These are phyloP conservation scores for Ilyonectria destructans DNA, from an alignment of 2,329 filamentous ascomycete genomes.

Conservation along the genomic window DNA sequence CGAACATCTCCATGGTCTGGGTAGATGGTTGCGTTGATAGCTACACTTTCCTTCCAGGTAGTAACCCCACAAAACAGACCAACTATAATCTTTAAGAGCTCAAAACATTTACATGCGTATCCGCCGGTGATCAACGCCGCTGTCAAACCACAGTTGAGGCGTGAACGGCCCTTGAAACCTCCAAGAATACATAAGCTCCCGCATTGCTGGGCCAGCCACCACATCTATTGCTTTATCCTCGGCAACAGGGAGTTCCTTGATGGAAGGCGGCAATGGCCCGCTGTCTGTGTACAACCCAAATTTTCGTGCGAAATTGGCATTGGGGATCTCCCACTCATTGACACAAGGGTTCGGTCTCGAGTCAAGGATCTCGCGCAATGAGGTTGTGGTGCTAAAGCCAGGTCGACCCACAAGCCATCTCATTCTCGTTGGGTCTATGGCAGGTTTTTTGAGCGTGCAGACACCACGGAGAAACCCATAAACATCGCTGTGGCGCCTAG, in stretches of 20 bases:
- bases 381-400: conserved; percentile 12
- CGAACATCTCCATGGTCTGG: background rate
- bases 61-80: background rate
- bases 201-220: conserved; percentile 48
- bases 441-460: conserved; percentile 21
- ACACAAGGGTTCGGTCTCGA: conserved; percentile 41
- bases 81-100: too few relatives aligned
- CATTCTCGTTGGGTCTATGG: too few relatives aligned
- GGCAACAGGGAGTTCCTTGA: conserved; percentile 60
- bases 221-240: conserved; percentile 60
- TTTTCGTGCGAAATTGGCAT: conserved; percentile 63
- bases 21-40: background rate
- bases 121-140: conserved; percentile 62
- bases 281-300: conserved; percentile 55
- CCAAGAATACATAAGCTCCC: conserved; percentile 51
- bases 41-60: background rate
- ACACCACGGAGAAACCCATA: conserved; percentile 32
- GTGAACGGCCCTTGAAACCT: conserved; percentile 62
- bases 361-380: conserved; percentile 29
- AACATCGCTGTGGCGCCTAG: conserved; percentile 21
- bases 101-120: conserved; percentile 24
- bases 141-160: conserved; percentile 63
- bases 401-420: background rate
- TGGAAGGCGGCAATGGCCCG: conserved; percentile 53
- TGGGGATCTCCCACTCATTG: conserved; percentile 57